Evolutionary conservation across 192 early-diverging fungal genomes (phyloP), one percentile per base, ranked within the genome.

Genomic region (Coemansia sp.): DNA sequence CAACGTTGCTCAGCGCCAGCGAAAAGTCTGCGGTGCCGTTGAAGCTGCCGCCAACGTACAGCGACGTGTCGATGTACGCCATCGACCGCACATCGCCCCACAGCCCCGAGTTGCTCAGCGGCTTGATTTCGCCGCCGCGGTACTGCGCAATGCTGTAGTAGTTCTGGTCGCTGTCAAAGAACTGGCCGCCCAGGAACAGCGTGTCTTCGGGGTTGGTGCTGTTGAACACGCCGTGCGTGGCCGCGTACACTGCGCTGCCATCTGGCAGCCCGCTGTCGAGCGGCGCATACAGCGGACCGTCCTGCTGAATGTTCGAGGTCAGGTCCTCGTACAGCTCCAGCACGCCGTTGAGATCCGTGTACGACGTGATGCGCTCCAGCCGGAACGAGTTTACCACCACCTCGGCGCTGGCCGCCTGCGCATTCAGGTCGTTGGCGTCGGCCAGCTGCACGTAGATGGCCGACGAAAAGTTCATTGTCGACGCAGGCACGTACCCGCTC

Each of bases 111-210:
- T 42, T 52, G 45, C 44, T 45, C 35, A 79, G 55, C 30, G 78
- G 41, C 15, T 15, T 15, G 32, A 79, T 15, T 21, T 30, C 19
- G 11, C 39, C 35, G 47, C 54, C 63, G 58, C 80, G 62, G 64
- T 85, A 87, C 43, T 62, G 53, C 2, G 82, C 84, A 53, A 90
- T 70, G 54, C 86, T 87, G 29, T 48, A 55, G 45, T 77, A 84
- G 5, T 58, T 66, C 0, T 44, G 17, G 4, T 61, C 29, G 11
- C 14, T 5, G 43, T 64, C 62, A 17, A 61, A 50, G 46, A 90
- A 90, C 8, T 64, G 62, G 14, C 88, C 88, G 31, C 83, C 86
- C 20, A 90, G 73, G 44, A 74, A 70, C 29, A 86, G 52, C 25
- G 69, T 61, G 47, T 70, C 35, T 3, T 62, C 62, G 4, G 46